Evolutionary conservation across 2,329 filamentous ascomycete species (phyloP), one percentile per base, ranked within the genome.

Genomic region (Nigrospora sphaerica): DNA sequence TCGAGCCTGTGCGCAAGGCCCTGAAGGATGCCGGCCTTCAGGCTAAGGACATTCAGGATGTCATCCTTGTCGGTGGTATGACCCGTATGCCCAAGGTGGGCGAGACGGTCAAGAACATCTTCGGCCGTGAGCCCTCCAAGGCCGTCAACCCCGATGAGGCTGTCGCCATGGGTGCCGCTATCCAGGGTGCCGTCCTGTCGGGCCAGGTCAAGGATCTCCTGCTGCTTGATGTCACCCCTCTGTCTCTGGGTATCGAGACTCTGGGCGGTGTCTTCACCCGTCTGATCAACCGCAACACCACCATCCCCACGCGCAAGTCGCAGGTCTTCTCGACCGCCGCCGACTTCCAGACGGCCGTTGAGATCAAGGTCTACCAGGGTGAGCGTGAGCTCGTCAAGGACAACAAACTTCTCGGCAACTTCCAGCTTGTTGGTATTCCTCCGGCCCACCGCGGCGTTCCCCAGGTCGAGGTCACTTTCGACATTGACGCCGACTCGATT

Each of bases 331-430:
- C 91, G 47, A 97, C 92, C 44, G 91, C 91, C 46, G 91, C 92
- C 57, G 92, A 97, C 70, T 95, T 95, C 87, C 92, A 97, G 80
- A 95, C 88, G 53, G 92, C 91, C 58, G 92, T 97, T 64, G 91
- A 96, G 79, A 97, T 97, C 80, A 96, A 97, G 87, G 92, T 97
- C 54, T 97, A 84, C 86, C 91, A 97, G 84, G 92, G 92, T 79
- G 92, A 97, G 82, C 92, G 92, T 88, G 91, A 96, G 78, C 89
- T 96, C 54, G 91, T 96, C 69, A 86, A 85, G 66, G 92, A 97
- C 77, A 97, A 97, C 86, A 97, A 97, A 81, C 77, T 97, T 50
- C 83, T 97, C 49, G 92, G 92, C 52, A 97, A 97, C 86, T 97
- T 97, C 88, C 91, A 97, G 81, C 86, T 97, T 58, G 90, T 95